Base-by-base conservation (phyloP, 2,329 filamentous ascomycete genomes). In the Ophiostoma australiae region DNA sequence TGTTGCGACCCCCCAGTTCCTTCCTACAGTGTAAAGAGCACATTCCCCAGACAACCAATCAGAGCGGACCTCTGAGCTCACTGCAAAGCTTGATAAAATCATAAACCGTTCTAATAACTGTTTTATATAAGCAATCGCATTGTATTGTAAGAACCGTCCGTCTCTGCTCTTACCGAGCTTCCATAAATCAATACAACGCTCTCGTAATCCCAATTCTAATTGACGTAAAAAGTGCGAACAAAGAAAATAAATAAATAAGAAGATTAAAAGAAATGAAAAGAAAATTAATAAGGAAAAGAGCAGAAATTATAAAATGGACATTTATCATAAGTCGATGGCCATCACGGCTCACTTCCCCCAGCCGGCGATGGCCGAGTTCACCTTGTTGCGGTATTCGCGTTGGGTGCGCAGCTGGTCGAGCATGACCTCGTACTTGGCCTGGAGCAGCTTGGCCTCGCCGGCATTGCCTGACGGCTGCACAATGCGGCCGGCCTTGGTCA, bases 391-490 rank as follows among this genome's bases (percentile, higher is more conserved):
- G 79, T 97, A 97, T 73, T 85, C 84, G 80, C 92, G 90, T 83
- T 99, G 95, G 72, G 90, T 90, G 77, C 89, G 87, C 80, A 92
- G 95, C 84, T 97, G 93, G 80, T 97, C 92, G 71, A 98, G 81
- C 83, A 98, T 98, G n/a, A 99, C 88, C 77, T 92, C 90, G 78
- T 97, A 99, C 84, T 99, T 99, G 73, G 90, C 90, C 76, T 91
- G 85, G 69, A 99, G 82, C 75, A 99, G 81, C 78, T 87, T 88
- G 84, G 91, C 94, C 84, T 97, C 90, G 13, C 86, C 86, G 72
- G 83, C 81, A 78, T 96, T 87, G 70, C 84, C 87, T 31, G 89
- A 89, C 0, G 94, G 93, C 79, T 89, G 85, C 1, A 97, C 90
- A 68, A 93, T 87, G 76, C 90, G 92, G 41, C 94, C 95, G 10